phyloP scores from a whole-genome alignment of 371 early-diverging fungal species.

The Actinomucor elegans region DNA sequence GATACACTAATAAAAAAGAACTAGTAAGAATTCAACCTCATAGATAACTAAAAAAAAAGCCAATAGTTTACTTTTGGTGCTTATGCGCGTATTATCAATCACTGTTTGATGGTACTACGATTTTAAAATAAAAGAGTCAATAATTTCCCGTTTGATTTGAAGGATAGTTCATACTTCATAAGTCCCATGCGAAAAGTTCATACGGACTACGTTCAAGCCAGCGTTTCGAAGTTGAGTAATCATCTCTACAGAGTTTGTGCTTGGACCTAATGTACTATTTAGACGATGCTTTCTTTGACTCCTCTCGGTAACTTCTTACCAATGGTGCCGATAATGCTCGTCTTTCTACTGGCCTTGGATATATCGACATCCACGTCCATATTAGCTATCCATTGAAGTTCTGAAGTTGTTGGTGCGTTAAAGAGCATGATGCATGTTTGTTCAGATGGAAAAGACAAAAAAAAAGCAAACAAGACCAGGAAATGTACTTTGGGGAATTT shows the following conservation, averaged over 20 bases:
- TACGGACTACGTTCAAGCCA: constrained; percentile 96
- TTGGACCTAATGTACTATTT: constrained; percentile 59
- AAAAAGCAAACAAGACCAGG: too few species aligned
- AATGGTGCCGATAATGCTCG: constrained; percentile 57
- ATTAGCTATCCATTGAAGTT: constrained; percentile 75
- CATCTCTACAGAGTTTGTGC: constrained; percentile 82
- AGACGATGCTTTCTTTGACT: not conserved
- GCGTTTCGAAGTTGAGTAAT: constrained; percentile 82
- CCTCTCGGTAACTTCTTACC: constrained; percentile 6
- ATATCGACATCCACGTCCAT: constrained; percentile 65
- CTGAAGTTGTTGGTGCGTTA: constrained; percentile 31
- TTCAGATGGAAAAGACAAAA: not conserved
- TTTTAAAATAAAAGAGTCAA: too few species aligned
- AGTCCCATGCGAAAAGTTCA: constrained; percentile 94
- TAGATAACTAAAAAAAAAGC: too few species aligned
- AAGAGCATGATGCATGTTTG: not conserved
- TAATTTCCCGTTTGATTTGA: not conserved
- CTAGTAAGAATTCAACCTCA: not conserved
- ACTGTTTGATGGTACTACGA: constrained; percentile 82
- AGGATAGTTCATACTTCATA: too few species aligned
- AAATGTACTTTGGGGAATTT: too few species aligned
- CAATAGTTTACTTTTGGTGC: constrained; percentile 44
- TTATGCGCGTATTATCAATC: constrained; percentile 74
- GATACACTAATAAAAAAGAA: constrained; percentile 33
- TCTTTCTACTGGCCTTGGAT: constrained; percentile 68